phyloP scores from a whole-genome alignment of 768 basidiomycete species.

The Mycena floridula region DNA sequence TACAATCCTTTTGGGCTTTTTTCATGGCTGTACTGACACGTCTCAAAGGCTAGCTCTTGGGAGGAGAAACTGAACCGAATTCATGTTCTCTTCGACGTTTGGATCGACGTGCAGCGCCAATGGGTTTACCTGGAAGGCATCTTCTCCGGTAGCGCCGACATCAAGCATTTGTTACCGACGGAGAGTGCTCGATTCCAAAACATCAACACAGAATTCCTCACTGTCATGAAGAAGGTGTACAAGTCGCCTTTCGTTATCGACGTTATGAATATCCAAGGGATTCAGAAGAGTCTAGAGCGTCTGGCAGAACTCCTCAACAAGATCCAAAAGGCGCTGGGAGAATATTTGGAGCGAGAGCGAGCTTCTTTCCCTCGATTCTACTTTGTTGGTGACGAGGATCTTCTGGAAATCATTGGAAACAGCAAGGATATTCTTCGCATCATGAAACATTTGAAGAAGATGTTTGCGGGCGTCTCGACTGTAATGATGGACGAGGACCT shows the following conservation, averaged over 20 bases:
- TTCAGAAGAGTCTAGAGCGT: conserved; percentile 97
- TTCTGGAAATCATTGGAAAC: conserved; percentile 98
- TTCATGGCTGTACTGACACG: conserved; percentile 6
- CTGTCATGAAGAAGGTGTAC: conserved; percentile 99
- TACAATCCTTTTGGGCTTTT: conserved; percentile 18
- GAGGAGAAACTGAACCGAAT: conserved; percentile 96
- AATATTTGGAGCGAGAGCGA: conserved; percentile 96
- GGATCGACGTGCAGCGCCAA: conserved; percentile 99
- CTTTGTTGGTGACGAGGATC: conserved; percentile 98
- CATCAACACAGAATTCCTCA: conserved; percentile 96
- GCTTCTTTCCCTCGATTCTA: conserved; percentile 99
- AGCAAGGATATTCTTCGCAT: conserved; percentile 97
- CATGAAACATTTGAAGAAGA: conserved; percentile 99
- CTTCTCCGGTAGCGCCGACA: conserved; percentile 98
- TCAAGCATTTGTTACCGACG: conserved; percentile 96
- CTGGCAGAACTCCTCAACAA: conserved; percentile 94
- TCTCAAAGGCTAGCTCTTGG: conserved; percentile 73
- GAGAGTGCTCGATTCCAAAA: conserved; percentile 98
- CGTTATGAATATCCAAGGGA: conserved; percentile 91
- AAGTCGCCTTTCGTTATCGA: conserved; percentile 97
- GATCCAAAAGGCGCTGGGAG: conserved; percentile 98
- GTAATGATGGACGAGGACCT: conserved; percentile 82
- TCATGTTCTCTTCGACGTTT: conserved; percentile 95
- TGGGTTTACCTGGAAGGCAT: conserved; percentile 99
- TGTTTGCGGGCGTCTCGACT: conserved; percentile 97